Evolutionary conservation across 2,329 filamentous ascomycete species (phyloP).

Genomic region (Amesomyces nigricolor): DNA sequence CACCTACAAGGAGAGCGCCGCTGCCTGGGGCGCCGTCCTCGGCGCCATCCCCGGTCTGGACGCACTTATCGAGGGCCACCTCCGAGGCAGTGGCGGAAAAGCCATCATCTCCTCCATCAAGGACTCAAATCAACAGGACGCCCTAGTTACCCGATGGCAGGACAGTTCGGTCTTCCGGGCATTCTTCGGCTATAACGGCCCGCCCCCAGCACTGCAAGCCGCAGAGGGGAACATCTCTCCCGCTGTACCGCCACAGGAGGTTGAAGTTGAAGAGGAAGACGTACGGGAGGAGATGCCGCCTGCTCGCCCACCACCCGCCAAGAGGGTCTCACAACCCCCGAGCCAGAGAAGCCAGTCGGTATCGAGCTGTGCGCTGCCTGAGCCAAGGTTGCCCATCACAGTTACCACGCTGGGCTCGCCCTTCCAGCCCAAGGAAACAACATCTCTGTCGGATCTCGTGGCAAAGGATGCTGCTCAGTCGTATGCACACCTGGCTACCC

Average conservation of each 20-base stretch:
- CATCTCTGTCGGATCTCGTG: constrained; percentile 32
- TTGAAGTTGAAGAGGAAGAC: constrained; percentile 15
- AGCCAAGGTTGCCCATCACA: background rate
- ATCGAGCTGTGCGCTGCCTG: constrained; percentile 8
- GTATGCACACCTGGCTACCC: constrained; percentile 21
- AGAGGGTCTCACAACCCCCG: constrained; percentile 10
- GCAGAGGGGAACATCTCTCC: background rate
- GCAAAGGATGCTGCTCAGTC: constrained; percentile 34
- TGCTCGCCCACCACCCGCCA: constrained; percentile 12
- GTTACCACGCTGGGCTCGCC: background rate
- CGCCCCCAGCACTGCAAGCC: background rate
- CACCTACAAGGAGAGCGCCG: constrained; percentile 36
- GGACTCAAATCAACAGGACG: constrained; percentile 34
- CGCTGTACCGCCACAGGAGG: constrained; percentile 5
- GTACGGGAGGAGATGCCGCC: constrained; percentile 9
- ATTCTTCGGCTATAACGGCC: constrained; percentile 30
- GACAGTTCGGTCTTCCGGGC: constrained; percentile 33
- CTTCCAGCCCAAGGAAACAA: constrained; percentile 15
- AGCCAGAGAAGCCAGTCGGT: constrained; percentile 15
- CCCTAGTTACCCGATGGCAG: constrained; percentile 34
- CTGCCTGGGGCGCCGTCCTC: constrained; percentile 35
- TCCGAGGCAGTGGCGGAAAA: constrained; percentile 29
- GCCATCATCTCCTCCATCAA: constrained; percentile 31
- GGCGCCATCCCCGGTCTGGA: constrained; percentile 34
- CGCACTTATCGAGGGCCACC: constrained; percentile 34